Conservation (phyloP, 768 basidiomycete genomes). For the Cystofilobasidium ferigula region DNA sequence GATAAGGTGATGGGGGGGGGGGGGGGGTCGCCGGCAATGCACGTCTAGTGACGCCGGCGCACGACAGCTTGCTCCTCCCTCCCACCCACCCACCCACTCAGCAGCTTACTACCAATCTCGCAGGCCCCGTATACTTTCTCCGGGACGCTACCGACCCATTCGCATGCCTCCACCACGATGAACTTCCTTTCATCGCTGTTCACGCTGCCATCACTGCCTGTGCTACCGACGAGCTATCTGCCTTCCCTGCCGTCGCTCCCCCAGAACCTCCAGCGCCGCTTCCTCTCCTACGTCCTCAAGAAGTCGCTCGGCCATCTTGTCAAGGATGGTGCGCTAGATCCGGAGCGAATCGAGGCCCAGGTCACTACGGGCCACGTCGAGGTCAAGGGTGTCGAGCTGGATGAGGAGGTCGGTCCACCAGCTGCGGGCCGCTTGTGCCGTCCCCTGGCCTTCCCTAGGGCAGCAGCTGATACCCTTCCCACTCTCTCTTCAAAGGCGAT, state of each 20-base stretch:
- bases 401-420: constrained; percentile 51
- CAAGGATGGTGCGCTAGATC: constrained; percentile 78
- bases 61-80: no score
- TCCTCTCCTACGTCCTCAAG: constrained; percentile 79
- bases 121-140: no score
- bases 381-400: constrained; percentile 69
- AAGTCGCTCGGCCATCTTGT: constrained; percentile 72
- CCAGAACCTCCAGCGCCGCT: constrained; percentile 62
- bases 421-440: not conserved
- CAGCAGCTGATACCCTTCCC: constrained; percentile 7
- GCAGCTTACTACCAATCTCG: no score
- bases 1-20: no score
- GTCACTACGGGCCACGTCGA: constrained; percentile 84
- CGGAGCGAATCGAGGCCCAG: constrained; percentile 77
- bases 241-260: constrained; percentile 39
- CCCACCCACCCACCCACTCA: no score
- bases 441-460: not conserved
- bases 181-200: constrained; percentile 31
- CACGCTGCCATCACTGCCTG: constrained; percentile 27
- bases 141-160: no score
- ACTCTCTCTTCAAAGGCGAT: constrained; percentile 54
- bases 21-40: no score
- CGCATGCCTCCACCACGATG: constrained; percentile 22
- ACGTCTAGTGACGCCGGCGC: no score
- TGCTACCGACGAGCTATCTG: constrained; percentile 25